phyloP scores from a whole-genome alignment of 106 monocot species.

The Iris macrosiphon region DNA sequence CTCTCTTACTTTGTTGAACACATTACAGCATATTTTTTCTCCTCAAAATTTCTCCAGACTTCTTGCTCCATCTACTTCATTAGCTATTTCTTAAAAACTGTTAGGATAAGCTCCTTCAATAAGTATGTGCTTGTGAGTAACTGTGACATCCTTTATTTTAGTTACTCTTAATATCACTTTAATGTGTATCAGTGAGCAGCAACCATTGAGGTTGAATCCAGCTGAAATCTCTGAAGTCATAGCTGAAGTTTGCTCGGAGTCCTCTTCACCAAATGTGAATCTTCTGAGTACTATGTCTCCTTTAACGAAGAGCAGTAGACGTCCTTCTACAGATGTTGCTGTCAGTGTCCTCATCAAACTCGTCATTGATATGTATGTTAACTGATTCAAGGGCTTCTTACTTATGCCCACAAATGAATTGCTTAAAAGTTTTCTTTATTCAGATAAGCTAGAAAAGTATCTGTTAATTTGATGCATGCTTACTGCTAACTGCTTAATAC shows the following conservation, averaged over 20 bases:
- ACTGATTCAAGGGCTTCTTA: not conserved
- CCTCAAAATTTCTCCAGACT: no score
- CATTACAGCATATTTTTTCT: no score
- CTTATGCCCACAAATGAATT: not conserved
- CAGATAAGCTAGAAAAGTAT: no score
- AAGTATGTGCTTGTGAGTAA: no score
- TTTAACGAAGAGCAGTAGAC: slow-evolving; percentile 42
- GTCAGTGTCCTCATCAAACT: slow-evolving; percentile 95
- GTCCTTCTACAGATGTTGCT: slow-evolving; percentile 76
- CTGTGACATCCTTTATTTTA: not conserved
- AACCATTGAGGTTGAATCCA: slow-evolving; percentile 81
- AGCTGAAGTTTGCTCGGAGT: slow-evolving; percentile 85
- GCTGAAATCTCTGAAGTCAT: slow-evolving; percentile 94
- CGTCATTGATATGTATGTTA: slow-evolving; percentile 91
- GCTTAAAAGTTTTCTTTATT: not conserved
- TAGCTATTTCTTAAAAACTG: no score
- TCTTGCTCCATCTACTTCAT: no score
- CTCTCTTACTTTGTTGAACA: no score
- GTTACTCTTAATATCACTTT: slow-evolving; percentile 11
- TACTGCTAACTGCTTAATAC: no score
- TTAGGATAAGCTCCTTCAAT: no score
- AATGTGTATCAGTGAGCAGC: slow-evolving; percentile 78
- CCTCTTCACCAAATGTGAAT: slow-evolving; percentile 46
- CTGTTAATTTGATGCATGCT: no score
- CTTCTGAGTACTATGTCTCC: slow-evolving; percentile 30